Evolutionary conservation across 768 basidiomycete genomes (phyloP).

Genomic region (Cystofilobasidium macerans): DNA sequence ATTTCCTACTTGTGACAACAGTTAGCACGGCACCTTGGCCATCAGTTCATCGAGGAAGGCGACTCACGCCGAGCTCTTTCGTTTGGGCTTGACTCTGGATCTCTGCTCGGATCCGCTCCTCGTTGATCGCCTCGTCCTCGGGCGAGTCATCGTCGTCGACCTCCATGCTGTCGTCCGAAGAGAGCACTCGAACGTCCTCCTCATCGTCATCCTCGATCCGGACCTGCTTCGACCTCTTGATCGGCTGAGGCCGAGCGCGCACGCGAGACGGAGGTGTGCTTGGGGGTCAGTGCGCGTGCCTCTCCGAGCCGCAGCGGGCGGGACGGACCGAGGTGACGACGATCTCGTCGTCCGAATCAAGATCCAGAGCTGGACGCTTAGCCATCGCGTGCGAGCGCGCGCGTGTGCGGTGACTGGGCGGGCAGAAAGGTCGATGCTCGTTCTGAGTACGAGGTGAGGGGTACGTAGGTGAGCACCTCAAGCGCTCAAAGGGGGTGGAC

Average conservation of each 20-base stretch:
- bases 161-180: conserved; percentile 10
- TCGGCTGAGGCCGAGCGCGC: not conserved
- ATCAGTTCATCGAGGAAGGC: no score
- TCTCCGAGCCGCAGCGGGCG: not conserved
- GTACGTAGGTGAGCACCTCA: no score
- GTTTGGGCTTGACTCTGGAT: conserved; percentile 1
- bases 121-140: conserved; percentile 3
- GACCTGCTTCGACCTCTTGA: not conserved
- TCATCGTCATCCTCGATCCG: conserved; percentile 42
- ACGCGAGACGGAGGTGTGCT: not conserved
- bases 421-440: not conserved
- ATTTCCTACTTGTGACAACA: conserved; percentile 53
- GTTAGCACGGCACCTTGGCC: no score
- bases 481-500: no score
- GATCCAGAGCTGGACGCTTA: not conserved
- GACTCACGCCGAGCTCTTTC: conserved; percentile 12
- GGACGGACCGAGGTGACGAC: not conserved
- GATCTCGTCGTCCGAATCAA: not conserved
- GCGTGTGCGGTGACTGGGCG: not conserved
- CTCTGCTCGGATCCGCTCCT: conserved; percentile 2
- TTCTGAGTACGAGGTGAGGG: no score
- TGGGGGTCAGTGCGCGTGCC: not conserved
- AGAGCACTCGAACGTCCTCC: conserved; percentile 49
- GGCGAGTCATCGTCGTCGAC: conserved; percentile 22
- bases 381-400: no score